Evolutionary conservation across 2,329 filamentous ascomycete genomes (phyloP).

Genomic region (Grosmannia serpens): DNA sequence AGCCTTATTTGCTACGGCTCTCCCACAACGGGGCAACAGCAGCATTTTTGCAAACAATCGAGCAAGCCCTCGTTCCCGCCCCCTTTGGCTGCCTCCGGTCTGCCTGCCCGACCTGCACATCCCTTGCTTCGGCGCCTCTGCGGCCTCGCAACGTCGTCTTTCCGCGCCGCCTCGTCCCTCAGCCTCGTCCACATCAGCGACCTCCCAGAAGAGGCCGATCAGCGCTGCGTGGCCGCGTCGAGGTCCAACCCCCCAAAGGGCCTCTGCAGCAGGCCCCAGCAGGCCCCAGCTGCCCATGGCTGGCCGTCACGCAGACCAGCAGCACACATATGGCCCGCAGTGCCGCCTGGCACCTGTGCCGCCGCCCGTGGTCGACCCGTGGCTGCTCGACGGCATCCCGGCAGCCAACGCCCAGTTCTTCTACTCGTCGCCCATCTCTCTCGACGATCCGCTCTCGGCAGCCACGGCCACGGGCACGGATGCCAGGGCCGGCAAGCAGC

Average conservation of each 20-base stretch:
- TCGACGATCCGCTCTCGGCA: conserved; percentile 78
- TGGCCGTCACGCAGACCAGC: background rate
- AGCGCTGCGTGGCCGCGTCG: background rate
- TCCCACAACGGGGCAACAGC: background rate
- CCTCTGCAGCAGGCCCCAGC: background rate
- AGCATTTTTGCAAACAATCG: background rate
- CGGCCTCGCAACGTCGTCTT: too few relatives aligned
- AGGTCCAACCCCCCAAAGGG: too few relatives aligned
- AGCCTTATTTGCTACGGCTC: background rate
- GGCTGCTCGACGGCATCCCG: conserved; percentile 37
- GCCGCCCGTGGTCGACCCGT: conserved; percentile 22
- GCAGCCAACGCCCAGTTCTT: conserved; percentile 66
- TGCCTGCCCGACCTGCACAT: background rate
- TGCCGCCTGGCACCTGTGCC: conserved; percentile 44
- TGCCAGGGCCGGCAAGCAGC: conserved; percentile 32
- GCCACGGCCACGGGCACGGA: conserved; percentile 24
- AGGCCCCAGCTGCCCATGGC: background rate
- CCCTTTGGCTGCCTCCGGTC: background rate
- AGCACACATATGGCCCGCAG: conserved; percentile 47
- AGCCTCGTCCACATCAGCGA: too few relatives aligned
- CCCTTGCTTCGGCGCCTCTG: too few relatives aligned
- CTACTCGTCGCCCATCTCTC: conserved; percentile 69
- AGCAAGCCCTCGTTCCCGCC: background rate
- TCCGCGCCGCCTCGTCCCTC: too few relatives aligned
- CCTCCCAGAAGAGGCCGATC: background rate